Conservation (phyloP, 345 rosid genomes). For the Lepidium aucheri region DNA sequence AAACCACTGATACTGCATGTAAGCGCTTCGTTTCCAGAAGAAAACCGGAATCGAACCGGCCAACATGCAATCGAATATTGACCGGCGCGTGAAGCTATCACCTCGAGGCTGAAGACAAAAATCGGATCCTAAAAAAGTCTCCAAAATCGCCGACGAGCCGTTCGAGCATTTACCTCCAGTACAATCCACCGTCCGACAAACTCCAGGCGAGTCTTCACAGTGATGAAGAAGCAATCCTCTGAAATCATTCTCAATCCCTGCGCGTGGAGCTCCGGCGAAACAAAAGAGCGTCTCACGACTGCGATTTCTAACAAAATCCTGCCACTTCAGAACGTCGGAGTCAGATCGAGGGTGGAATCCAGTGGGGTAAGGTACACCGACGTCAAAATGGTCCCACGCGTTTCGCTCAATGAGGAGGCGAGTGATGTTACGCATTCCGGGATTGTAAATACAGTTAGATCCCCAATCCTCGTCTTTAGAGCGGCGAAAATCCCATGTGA, state of each 20-base stretch:
- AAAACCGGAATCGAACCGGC: slow-evolving; percentile 96
- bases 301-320: slow-evolving; percentile 53
- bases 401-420: slow-evolving; percentile 94
- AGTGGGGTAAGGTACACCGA: slow-evolving; percentile 93
- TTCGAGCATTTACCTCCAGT: slow-evolving; percentile 50
- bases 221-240: slow-evolving; percentile 56
- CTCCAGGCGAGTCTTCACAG: slow-evolving; percentile 44
- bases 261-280: slow-evolving; percentile 85
- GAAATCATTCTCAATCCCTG: slow-evolving; percentile 57
- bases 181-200: slow-evolving; percentile 65
- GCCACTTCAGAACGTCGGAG: slow-evolving; percentile 68
- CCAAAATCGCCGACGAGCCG: slow-evolving; percentile 65
- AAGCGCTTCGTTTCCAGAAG: slow-evolving; percentile 87
- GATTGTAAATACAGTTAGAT: slow-evolving; percentile 67
- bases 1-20: slow-evolving; percentile 89
- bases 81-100: slow-evolving; percentile 88
- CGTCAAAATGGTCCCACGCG: slow-evolving; percentile 95
- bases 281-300: slow-evolving; percentile 60
- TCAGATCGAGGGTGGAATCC: slow-evolving; percentile 93
- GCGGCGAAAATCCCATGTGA: slow-evolving; percentile 96
- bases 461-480: slow-evolving; percentile 81
- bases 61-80: slow-evolving; percentile 90
- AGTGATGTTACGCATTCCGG: slow-evolving; percentile 85
- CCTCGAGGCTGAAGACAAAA: slow-evolving; percentile 95
- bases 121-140: slow-evolving; percentile 67